A percentile compares a stretch with the other conserved stretches of the same genome.
Evolutionary conservation across 23 red algal genomes (phyloP).

Genomic region (Gracilaria domingensis): DNA sequence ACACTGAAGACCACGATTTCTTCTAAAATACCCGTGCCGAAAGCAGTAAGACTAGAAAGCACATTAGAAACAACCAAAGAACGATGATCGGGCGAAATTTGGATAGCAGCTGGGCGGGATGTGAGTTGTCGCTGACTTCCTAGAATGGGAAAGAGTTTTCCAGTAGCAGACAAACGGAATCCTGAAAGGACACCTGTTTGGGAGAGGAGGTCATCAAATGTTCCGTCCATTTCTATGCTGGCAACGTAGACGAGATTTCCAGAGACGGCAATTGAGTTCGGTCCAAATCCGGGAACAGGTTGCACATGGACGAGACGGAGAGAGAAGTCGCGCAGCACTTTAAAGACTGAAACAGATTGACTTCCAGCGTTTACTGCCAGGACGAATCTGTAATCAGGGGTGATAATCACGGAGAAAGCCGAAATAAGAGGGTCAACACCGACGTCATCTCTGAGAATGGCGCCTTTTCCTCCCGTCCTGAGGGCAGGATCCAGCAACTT

Average conservation of each 20-base stretch:
- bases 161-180: constrained; percentile 8
- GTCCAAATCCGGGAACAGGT: constrained; percentile 29
- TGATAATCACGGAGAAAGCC: constrained; percentile 25
- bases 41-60: constrained; percentile 1
- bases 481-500: constrained; percentile 19
- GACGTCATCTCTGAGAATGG: neutral
- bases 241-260: constrained; percentile 40
- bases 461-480: constrained; percentile 34
- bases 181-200: constrained; percentile 27
- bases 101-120: constrained; percentile 28
- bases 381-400: constrained; percentile 9
- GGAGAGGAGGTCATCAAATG: neutral
- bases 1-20: constrained; percentile 46
- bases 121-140: constrained; percentile 14
- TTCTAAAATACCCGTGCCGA: neutral
- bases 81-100: constrained; percentile 29
- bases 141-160: constrained; percentile 12
- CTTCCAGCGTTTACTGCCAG: constrained; percentile 45
- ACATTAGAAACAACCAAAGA: constrained; percentile 25
- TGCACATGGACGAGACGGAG: constrained; percentile 17
- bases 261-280: constrained; percentile 23
- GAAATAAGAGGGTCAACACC: constrained; percentile 38
- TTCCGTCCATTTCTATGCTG: constrained; percentile 4
- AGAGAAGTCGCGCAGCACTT: constrained; percentile 35
- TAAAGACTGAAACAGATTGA: constrained; percentile 43